These are phyloP conservation scores for Benincasa hispida DNA, from an alignment of 306 rosid genomes.

Conservation along the genomic window DNA sequence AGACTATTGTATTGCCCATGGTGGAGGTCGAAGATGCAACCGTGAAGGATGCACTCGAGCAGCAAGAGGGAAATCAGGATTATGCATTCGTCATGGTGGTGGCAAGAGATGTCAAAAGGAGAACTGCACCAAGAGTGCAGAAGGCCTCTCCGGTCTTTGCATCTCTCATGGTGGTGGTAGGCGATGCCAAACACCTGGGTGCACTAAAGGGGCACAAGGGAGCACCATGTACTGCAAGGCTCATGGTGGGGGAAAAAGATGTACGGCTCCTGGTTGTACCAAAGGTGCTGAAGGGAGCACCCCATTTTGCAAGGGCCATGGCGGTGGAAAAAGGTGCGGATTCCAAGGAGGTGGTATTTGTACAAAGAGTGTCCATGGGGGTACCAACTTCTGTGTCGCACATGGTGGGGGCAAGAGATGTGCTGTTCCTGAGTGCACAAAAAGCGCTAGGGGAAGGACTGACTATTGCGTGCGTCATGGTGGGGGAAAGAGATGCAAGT, in stretches of 20 bases:
- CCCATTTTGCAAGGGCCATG: constrained; percentile 85
- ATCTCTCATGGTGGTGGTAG: constrained; percentile 97
- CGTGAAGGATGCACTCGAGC: constrained; percentile 74
- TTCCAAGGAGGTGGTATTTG: constrained; percentile 73
- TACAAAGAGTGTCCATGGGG: constrained; percentile 88
- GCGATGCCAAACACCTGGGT: constrained; percentile 64
- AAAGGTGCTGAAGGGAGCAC: constrained; percentile 98
- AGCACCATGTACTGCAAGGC: constrained; percentile 96
- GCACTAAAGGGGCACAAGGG: constrained; percentile 95
- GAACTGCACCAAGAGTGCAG: constrained; percentile 88
- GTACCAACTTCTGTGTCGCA: constrained; percentile 89
- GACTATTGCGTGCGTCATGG: constrained; percentile 94
- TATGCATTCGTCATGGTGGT: constrained; percentile 92
- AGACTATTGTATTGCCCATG: constrained; percentile 90
- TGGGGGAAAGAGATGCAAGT: constrained; percentile 89
- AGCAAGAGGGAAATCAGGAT: constrained; percentile 91
- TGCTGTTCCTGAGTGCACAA: constrained; percentile 74
- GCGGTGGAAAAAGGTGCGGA: constrained; percentile 90
- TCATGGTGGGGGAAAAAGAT: constrained; percentile 90
- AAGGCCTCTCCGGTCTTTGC: constrained; percentile 91
- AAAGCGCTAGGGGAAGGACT: constrained; percentile 94
- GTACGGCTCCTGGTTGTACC: constrained; percentile 81
- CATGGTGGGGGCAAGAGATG: constrained; percentile 98
- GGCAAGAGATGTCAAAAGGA: constrained; percentile 92
- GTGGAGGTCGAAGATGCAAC: constrained; percentile 91